phyloP scores from a whole-genome alignment of 345 rosid genomes.

The Gossypium longicalyx region DNA sequence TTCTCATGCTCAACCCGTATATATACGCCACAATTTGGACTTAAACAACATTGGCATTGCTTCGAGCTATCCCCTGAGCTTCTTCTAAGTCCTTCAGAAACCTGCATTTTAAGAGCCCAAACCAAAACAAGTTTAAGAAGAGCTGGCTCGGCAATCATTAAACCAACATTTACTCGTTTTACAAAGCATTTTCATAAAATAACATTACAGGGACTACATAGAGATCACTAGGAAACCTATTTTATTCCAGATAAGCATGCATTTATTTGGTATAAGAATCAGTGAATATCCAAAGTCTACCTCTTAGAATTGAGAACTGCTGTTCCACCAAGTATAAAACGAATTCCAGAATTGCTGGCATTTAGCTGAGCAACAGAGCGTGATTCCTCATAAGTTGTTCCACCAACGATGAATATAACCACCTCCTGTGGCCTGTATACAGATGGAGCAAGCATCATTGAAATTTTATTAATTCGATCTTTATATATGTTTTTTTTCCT shows the following conservation, averaged over 20 bases:
- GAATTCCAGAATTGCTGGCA: conserved; percentile 71
- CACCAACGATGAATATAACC: conserved; percentile 86
- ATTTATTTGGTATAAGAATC: not conserved
- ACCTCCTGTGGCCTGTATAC: conserved; percentile 85
- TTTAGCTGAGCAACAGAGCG: conserved; percentile 78
- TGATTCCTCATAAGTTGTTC: conserved; percentile 95
- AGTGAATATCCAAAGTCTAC: conserved; percentile 29
- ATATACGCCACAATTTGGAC: not conserved
- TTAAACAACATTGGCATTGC: conserved; percentile 52
- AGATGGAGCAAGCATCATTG: conserved; percentile 6
- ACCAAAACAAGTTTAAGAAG: not conserved
- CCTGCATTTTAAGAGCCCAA: conserved; percentile 37
- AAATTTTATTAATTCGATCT: not conserved
- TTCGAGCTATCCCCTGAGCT: conserved; percentile 65
- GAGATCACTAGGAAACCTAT: not conserved
- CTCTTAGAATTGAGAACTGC: conserved; percentile 80
- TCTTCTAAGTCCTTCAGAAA: conserved; percentile 82
- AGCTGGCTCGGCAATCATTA: not conserved
- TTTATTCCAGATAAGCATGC: no score
- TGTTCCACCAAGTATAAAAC: conserved; percentile 84
- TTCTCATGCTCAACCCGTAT: not conserved
- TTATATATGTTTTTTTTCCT: not conserved
- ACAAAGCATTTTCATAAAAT: not conserved
- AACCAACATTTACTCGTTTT: not conserved
- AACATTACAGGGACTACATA: not conserved